Conservation (phyloP, 805 yeast genomes). For the Nakazawaea populi region DNA sequence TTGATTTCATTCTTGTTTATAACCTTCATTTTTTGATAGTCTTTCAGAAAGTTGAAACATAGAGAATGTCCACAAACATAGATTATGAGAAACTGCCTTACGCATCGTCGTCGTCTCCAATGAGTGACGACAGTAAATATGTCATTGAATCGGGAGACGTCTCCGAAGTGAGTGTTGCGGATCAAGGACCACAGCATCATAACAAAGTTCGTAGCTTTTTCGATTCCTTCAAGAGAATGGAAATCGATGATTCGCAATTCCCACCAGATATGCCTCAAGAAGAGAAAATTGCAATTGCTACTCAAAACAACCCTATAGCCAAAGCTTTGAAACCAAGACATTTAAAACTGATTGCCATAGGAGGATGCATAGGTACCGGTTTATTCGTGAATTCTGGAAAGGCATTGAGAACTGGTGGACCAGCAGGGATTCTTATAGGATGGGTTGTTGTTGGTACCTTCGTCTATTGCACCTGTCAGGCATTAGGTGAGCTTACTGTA, state of each 20-base stretch:
- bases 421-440: conserved; percentile 55
- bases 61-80: neutral
- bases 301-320: conserved; percentile 25
- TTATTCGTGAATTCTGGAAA: conserved; percentile 61
- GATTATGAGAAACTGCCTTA: conserved; percentile 3
- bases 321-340: conserved; percentile 43
- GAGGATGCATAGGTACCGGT: conserved; percentile 67
- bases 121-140: neutral
- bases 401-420: conserved; percentile 56
- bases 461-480: conserved; percentile 55
- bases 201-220: neutral
- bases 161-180: neutral
- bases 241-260: conserved; percentile 1
- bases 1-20: too few relatives aligned
- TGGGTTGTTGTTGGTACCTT: conserved; percentile 48
- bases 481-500: conserved; percentile 55
- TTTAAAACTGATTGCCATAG: conserved; percentile 62
- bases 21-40: too few relatives aligned
- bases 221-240: conserved; percentile 11
- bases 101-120: neutral
- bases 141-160: conserved; percentile 6
- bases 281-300: conserved; percentile 8
- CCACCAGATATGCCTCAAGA: conserved; percentile 10
- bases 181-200: neutral
- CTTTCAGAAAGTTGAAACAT: neutral